A percentile compares a stretch with the other conserved stretches of the same genome.
These are phyloP conservation scores for Zizania latifolia DNA, from an alignment of 176 grass and related monocot species.

Conservation along the genomic window DNA sequence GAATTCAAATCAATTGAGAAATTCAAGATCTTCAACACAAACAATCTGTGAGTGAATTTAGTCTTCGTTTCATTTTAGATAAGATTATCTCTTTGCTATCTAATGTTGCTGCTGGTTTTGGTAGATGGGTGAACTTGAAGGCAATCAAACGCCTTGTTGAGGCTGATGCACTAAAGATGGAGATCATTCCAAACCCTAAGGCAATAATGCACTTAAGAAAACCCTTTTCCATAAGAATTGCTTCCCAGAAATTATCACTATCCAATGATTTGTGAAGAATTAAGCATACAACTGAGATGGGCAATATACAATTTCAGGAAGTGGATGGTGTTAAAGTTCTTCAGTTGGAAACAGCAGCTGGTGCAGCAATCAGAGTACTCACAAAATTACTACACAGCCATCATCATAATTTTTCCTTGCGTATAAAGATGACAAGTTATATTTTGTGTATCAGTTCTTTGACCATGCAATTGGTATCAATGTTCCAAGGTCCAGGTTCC, in stretches of 20 bases:
- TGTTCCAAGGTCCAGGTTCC: conserved; percentile 83
- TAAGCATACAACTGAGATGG: not conserved
- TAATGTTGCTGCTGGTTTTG: not conserved
- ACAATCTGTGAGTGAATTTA: conserved; percentile 72
- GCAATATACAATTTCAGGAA: conserved; percentile 53
- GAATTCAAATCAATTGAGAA: conserved; percentile 99
- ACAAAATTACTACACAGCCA: not conserved
- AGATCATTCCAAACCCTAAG: conserved; percentile 98
- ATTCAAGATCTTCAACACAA: conserved; percentile 99
- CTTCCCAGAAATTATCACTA: too few species aligned
- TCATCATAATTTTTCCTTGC: not conserved
- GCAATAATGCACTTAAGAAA: conserved; percentile 31
- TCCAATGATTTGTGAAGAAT: not conserved
- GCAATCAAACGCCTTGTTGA: conserved; percentile 86
- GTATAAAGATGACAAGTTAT: conserved; percentile 13
- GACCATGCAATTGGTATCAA: conserved; percentile 76
- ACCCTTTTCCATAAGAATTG: too few species aligned
- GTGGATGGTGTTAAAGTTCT: conserved; percentile 82
- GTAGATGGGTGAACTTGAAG: conserved; percentile 92
- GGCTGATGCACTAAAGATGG: conserved; percentile 93
- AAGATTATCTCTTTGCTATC: not conserved
- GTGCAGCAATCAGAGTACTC: conserved; percentile 84
- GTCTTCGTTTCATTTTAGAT: not conserved
- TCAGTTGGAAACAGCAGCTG: conserved; percentile 90
- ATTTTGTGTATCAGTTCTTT: conserved; percentile 63